phyloP scores from a whole-genome alignment of 345 rosid species.

The Chamaenerion angustifolium region DNA sequence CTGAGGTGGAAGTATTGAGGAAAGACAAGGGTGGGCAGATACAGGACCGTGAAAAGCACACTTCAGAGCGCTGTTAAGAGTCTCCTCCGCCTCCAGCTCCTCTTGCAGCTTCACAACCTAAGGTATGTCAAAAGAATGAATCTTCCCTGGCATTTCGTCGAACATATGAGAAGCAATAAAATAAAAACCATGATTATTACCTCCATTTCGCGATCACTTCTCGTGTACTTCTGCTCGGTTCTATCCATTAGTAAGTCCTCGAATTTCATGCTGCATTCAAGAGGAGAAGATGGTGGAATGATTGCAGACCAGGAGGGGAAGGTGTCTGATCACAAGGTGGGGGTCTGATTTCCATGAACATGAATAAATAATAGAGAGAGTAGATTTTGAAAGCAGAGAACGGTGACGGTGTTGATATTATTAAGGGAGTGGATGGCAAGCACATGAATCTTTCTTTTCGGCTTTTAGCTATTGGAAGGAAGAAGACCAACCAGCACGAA shows the following conservation, averaged over 20 bases:
- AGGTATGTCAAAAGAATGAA: no score
- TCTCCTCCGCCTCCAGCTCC: conserved; percentile 45
- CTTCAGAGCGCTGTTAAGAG: conserved; percentile 34
- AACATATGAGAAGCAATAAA: no score
- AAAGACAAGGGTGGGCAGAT: conserved; percentile 31
- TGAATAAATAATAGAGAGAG: not conserved
- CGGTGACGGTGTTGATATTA: conserved; percentile 13
- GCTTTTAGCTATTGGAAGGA: not conserved
- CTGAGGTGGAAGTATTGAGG: conserved; percentile 57
- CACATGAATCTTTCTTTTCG: conserved; percentile 20
- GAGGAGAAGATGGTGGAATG: not conserved
- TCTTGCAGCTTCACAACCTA: conserved; percentile 55
- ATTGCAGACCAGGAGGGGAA: conserved; percentile 3
- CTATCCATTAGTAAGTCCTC: conserved; percentile 57
- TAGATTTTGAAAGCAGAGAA: conserved; percentile 6
- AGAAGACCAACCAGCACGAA: no score
- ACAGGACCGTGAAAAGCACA: conserved; percentile 41
- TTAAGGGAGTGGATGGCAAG: conserved; percentile 21
- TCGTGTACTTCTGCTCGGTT: conserved; percentile 24
- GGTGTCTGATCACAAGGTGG: no score
- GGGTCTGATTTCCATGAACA: no score
- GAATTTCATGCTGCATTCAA: conserved; percentile 37
- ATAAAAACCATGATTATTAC: conserved; percentile 5
- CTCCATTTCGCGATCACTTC: conserved; percentile 39
- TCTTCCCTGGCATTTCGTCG: no score